A percentile compares a stretch with the other conserved stretches of the same genome.
These are phyloP conservation scores for Candida tallmaniae DNA, from an alignment of 805 yeast genomes.

Conservation along the genomic window DNA sequence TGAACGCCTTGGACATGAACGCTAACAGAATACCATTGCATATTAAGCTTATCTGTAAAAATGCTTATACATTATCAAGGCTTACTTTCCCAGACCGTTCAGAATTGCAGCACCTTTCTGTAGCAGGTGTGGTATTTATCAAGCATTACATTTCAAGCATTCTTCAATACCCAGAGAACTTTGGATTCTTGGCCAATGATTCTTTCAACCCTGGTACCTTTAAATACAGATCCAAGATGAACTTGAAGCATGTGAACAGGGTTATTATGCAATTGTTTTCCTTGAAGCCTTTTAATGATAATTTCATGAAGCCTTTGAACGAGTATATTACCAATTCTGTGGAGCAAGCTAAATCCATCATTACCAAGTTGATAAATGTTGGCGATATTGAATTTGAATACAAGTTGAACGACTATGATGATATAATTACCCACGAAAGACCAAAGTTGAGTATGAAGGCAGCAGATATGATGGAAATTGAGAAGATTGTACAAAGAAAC, in stretches of 20 bases:
- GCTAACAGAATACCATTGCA: constrained; percentile 37
- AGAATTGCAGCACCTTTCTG: constrained; percentile 56
- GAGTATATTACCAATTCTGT: constrained; percentile 57
- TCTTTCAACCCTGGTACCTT: constrained; percentile 18
- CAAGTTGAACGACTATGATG: constrained; percentile 63
- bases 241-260: constrained; percentile 52
- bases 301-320: constrained; percentile 74
- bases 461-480: constrained; percentile 44
- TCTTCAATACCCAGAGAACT: constrained; percentile 51
- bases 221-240: constrained; percentile 32
- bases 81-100: constrained; percentile 53
- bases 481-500: constrained; percentile 38
- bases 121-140: constrained; percentile 63
- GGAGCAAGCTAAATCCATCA: constrained; percentile 41
- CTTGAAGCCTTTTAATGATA: constrained; percentile 66
- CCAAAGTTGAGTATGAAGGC: constrained; percentile 43
- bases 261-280: constrained; percentile 62
- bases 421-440: constrained; percentile 48
- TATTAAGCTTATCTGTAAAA: constrained; percentile 29
- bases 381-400: constrained; percentile 58
- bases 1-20: constrained; percentile 46
- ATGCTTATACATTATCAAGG: constrained; percentile 35
- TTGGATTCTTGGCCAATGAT: constrained; percentile 42
- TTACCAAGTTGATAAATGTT: constrained; percentile 48
- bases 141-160: constrained; percentile 47